A percentile compares a stretch with the other conserved stretches of the same genome.
These are phyloP conservation scores for Saccharata proteae DNA, from an alignment of 2,329 filamentous ascomycete genomes.

Conservation along the genomic window DNA sequence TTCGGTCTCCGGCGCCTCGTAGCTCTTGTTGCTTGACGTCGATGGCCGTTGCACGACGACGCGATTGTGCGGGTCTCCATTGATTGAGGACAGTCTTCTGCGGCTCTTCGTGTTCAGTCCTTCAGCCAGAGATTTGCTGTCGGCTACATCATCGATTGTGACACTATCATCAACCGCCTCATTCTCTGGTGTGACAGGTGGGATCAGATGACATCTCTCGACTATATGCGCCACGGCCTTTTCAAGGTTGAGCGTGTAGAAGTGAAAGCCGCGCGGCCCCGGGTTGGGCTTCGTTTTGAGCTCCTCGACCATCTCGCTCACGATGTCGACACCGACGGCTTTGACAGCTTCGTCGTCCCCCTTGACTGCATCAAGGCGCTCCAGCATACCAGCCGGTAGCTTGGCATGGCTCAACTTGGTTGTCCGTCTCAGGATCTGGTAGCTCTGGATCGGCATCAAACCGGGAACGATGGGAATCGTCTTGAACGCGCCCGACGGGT, in stretches of 20 bases:
- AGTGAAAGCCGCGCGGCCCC: slow-evolving; percentile 61
- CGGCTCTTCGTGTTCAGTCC: slow-evolving; percentile 14
- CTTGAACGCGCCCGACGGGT: slow-evolving; percentile 77
- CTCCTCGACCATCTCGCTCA: slow-evolving; percentile 71
- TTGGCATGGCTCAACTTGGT: slow-evolving; percentile 88
- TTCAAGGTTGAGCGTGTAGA: slow-evolving; percentile 93
- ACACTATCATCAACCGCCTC: slow-evolving; percentile 35
- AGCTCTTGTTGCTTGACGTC: slow-evolving; percentile 35
- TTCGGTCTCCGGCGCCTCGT: slow-evolving; percentile 62
- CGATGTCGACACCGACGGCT: slow-evolving; percentile 64
- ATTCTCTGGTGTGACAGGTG: slow-evolving; percentile 27
- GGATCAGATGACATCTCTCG: slow-evolving; percentile 75
- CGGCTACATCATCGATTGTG: slow-evolving; percentile 30
- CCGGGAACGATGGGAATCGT: slow-evolving; percentile 84
- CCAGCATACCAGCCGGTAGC: slow-evolving; percentile 59
- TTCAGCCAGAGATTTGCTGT: slow-evolving; percentile 6
- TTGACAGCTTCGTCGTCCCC: slow-evolving; percentile 75
- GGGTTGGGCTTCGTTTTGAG: slow-evolving; percentile 52
- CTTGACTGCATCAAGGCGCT: slow-evolving; percentile 59
- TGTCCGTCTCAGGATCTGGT: slow-evolving; percentile 86
- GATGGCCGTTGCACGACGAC: slow-evolving; percentile 63
- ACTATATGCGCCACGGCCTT: slow-evolving; percentile 92
- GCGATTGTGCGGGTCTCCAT: slow-evolving; percentile 76
- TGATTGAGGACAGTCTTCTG: slow-evolving; percentile 64
- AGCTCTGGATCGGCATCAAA: slow-evolving; percentile 95